phyloP scores from a whole-genome alignment of 73 alveolate genomes.

The Paramecium sonneborni region DNA sequence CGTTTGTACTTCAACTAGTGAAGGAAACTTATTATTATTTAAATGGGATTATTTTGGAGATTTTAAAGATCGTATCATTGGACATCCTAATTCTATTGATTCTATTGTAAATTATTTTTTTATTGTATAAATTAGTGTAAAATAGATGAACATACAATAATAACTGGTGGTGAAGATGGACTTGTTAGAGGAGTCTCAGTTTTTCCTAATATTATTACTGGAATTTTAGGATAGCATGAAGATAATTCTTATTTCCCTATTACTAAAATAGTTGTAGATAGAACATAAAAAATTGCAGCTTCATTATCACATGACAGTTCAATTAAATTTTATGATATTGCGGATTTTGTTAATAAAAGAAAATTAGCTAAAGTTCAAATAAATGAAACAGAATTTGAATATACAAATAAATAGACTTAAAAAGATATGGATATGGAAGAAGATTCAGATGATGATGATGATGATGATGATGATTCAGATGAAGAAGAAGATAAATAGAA shows the following conservation, averaged over 20 bases:
- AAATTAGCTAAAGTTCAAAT: background rate
- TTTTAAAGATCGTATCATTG: slow-evolving; percentile 89
- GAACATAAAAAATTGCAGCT: slow-evolving; percentile 69
- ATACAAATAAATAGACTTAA: background rate
- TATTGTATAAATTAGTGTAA: slow-evolving; percentile 61
- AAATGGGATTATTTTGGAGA: slow-evolving; percentile 97
- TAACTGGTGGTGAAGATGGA: slow-evolving; percentile 96
- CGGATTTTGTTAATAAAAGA: slow-evolving; percentile 61
- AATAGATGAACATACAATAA: slow-evolving; percentile 87
- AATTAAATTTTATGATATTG: slow-evolving; percentile 83
- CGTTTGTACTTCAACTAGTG: slow-evolving; percentile 84
- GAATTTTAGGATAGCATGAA: slow-evolving; percentile 80
- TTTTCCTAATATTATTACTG: slow-evolving; percentile 86
- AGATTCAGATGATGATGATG: background rate
- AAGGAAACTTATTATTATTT: slow-evolving; percentile 87
- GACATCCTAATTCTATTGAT: slow-evolving; percentile 91
- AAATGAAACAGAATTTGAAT: background rate
- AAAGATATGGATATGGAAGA: slow-evolving; percentile 62
- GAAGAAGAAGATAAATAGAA: background rate
- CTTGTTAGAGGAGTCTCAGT: slow-evolving; percentile 88
- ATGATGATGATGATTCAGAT: background rate
- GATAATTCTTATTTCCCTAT: slow-evolving; percentile 78
- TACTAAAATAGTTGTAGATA: slow-evolving; percentile 75
- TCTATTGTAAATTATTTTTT: slow-evolving; percentile 71
- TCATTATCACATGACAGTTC: slow-evolving; percentile 82